Evolutionary conservation across 2,329 filamentous ascomycete species (phyloP), one percentile per base, ranked within the genome.

Genomic region (Aspergillus versicolor): DNA sequence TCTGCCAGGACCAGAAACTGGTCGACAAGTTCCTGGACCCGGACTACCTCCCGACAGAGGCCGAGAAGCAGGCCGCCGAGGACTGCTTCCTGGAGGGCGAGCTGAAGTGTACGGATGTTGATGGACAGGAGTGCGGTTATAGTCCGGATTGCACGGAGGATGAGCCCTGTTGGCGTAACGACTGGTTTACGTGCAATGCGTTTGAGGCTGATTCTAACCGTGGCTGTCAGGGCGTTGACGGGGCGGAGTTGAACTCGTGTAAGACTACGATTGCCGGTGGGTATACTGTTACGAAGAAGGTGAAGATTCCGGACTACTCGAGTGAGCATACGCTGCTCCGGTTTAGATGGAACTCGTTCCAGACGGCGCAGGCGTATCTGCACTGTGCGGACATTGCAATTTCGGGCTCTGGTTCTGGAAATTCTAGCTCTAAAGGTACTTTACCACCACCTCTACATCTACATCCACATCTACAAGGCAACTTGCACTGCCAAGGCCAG

Each of bases 311-410:
- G 1, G 71, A 81, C 40, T 81, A 78, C 60, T 61, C 68, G 3
- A 80, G 79, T 0, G 72, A 77, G 50, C 81, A 84, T 62, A 84
- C 81, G 0, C 69, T 84, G 21, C 70, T 84, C 0, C 79, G 78
- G 0, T 80, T 81, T 65, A 77, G 79, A 56, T 84, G 81, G 82
- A 83, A 84, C 68, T 77, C 80, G 0, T 83, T 77, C 67, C 80
- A 84, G 69, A 83, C 81, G 0, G 73, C 73, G 0, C 82, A 84
- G 68, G 73, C 83, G 7, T 84, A 83, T 63, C 72, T 83, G 3
- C 77, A 74, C 4, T 84, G 81, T 60, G 80, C 82, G 2, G 81
- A 83, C 61, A 82, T 83, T 54, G 75, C 78, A 13, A 81, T 82
- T 52, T 46, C 41, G 11, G 58, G 60, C 11, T 17, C 17, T 34